Base-by-base conservation (phyloP, 2,329 filamentous ascomycete species). In the Elsinoe ampelina region DNA sequence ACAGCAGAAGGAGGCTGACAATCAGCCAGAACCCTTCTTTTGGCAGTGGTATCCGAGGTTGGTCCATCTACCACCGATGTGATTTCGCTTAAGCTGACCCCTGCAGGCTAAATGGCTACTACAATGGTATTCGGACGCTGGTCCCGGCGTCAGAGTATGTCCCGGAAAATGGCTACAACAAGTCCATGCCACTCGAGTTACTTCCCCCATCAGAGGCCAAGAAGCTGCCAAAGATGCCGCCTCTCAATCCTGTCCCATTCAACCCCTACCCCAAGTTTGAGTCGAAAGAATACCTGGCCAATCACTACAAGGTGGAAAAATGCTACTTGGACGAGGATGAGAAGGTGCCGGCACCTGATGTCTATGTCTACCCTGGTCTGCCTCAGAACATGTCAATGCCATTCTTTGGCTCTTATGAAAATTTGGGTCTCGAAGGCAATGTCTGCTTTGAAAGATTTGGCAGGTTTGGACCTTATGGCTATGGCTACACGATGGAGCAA, bases 301-400 rank as follows among this genome's bases (percentile, higher is more conserved):
- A 75, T 39, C 74, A 81, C 62, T 72, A 78, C 55, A 71, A 74
- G 15, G 79, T 84, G 12, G 73, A 80, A 60, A 73, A 75, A 6
- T 89, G 85, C 70, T 87, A 79, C 62, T 72, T 88, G 32, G 84
- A 88, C 63, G 72, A 74, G 17, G 76, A 79, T 12, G 76, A 81
- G 42, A 80, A 73, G 30, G 68, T 84, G 2, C 64, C 71, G 0
- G 76, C 77, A 0, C 85, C 85, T 0, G 79, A 84, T 60, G 70
- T 87, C 22, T 86, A 81, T 65, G 84, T 82, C 1, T 89, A 87
- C 63, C 73, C 78, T 1, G 76, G 76, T 15, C 65, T 78, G 11
- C 75, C 76, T 22, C 73, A 76, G 61, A 74, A 77, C 65, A 71
- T 74, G 67, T 70, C 73, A 11, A 68, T 70, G 13, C 74, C 75